These are phyloP conservation scores for Leccinum pachyderme DNA, from an alignment of 1,284 basidiomycete species.

Conservation along the genomic window DNA sequence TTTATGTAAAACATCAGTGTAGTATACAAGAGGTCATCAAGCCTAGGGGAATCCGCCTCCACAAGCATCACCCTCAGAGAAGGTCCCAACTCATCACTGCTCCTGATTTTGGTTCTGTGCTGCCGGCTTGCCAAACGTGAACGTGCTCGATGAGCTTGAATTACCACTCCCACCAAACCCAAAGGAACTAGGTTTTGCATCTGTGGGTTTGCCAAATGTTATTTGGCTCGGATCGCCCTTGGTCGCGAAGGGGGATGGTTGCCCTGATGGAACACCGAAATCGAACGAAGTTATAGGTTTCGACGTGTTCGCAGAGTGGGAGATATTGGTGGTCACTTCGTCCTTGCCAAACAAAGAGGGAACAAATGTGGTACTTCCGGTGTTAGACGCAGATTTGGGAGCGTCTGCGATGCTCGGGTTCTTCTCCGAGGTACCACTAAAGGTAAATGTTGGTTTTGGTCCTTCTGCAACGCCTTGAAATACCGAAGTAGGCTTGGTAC, in stretches of 20 bases:
- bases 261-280: constrained; percentile 20
- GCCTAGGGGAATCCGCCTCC: neutral
- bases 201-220: constrained; percentile 23
- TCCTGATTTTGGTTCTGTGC: constrained; percentile 35
- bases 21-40: constrained; percentile 18
- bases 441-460: constrained; percentile 7
- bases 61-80: neutral
- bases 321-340: constrained; percentile 5
- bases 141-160: constrained; percentile 15
- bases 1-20: constrained; percentile 10
- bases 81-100: constrained; percentile 14
- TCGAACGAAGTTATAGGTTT: constrained; percentile 19
- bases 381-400: neutral
- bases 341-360: constrained; percentile 24
- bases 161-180: constrained; percentile 29
- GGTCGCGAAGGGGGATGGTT: constrained; percentile 9
- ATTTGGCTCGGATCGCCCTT: constrained; percentile 14
- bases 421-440: constrained; percentile 1
- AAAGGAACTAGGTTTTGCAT: constrained; percentile 31
- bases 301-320: constrained; percentile 6
- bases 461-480: constrained; percentile 7
- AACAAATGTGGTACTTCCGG: constrained; percentile 10
- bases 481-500: constrained; percentile 10
- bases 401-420: neutral
- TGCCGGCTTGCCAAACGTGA: constrained; percentile 27